Evolutionary conservation across 257 asterid species (phyloP).

Genomic region (Anisodus tanguticus): DNA sequence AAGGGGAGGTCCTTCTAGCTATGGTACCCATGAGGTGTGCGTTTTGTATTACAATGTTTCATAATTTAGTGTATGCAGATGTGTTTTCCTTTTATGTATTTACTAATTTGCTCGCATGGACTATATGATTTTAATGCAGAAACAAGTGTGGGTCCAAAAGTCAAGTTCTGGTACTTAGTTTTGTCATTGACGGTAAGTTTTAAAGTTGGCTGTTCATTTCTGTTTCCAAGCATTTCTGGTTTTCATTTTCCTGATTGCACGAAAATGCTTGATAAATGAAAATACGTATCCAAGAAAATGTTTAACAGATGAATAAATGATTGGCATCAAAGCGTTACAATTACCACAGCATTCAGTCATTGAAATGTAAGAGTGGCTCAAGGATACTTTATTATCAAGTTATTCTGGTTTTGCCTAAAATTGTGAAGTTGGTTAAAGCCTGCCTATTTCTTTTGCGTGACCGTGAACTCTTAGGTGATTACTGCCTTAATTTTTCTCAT

Average conservation of each 20-base stretch:
- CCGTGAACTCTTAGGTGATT: not conserved
- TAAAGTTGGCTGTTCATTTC: slow-evolving; percentile 4
- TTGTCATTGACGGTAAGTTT: slow-evolving; percentile 59
- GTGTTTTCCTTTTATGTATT: not conserved
- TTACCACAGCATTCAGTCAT: not conserved
- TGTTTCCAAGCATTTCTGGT: not conserved
- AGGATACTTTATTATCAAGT: not conserved
- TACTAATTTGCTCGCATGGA: slow-evolving; percentile 21
- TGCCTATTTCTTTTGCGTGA: not conserved
- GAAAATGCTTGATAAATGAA: not conserved
- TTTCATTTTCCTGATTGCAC: slow-evolving; percentile 15
- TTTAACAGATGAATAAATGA: slow-evolving; percentile 24
- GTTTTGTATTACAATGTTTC: not conserved
- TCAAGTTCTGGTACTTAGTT: slow-evolving; percentile 78
- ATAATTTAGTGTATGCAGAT: not conserved
- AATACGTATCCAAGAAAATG: slow-evolving; percentile 2
- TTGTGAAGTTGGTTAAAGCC: not conserved
- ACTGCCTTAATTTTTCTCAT: not conserved
- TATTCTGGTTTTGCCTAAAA: slow-evolving; percentile 11
- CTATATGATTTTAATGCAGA: slow-evolving; percentile 54
- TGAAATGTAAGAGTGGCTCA: not conserved
- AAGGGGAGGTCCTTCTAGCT: slow-evolving; percentile 69
- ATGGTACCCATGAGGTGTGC: slow-evolving; percentile 71
- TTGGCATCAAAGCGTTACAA: not conserved
- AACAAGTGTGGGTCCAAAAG: slow-evolving; percentile 98